Evolutionary conservation across 2,329 filamentous ascomycete species (phyloP).

Genomic region (Cadophora sp.): DNA sequence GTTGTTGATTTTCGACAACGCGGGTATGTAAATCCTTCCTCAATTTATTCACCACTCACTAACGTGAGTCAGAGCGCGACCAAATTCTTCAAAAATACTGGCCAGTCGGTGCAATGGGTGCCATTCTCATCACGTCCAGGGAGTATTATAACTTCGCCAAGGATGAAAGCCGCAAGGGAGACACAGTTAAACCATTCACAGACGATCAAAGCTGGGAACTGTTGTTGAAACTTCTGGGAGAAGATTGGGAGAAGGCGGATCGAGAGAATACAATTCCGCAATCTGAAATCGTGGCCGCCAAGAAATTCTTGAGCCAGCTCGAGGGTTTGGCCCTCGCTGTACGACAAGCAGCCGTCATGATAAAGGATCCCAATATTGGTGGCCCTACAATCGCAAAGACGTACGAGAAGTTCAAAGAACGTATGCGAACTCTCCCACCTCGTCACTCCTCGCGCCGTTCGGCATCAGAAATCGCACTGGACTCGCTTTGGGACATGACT

Average conservation of each 20-base stretch:
- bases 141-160: slow-evolving; percentile 41
- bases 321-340: slow-evolving; percentile 34
- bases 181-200: slow-evolving; percentile 36
- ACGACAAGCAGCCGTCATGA: slow-evolving; percentile 29
- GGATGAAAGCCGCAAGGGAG: slow-evolving; percentile 33
- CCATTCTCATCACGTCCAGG: slow-evolving; percentile 39
- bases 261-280: slow-evolving; percentile 24
- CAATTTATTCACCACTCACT: background rate
- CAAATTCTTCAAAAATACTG: slow-evolving; percentile 37
- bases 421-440: slow-evolving; percentile 25
- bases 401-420: slow-evolving; percentile 30
- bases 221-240: slow-evolving; percentile 33
- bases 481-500: slow-evolving; percentile 34
- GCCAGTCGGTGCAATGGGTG: slow-evolving; percentile 36
- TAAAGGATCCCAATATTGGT: slow-evolving; percentile 25
- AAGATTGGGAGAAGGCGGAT: slow-evolving; percentile 31
- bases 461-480: slow-evolving; percentile 22
- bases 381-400: slow-evolving; percentile 26
- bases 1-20: slow-evolving; percentile 36
- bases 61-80: slow-evolving; percentile 27
- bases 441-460: slow-evolving; percentile 22
- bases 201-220: slow-evolving; percentile 34
- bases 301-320: slow-evolving; percentile 25
- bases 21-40: slow-evolving; percentile 20
- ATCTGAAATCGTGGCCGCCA: slow-evolving; percentile 30